Conservation (phyloP, 257 asterid species). For the Buddleja alternifolia region DNA sequence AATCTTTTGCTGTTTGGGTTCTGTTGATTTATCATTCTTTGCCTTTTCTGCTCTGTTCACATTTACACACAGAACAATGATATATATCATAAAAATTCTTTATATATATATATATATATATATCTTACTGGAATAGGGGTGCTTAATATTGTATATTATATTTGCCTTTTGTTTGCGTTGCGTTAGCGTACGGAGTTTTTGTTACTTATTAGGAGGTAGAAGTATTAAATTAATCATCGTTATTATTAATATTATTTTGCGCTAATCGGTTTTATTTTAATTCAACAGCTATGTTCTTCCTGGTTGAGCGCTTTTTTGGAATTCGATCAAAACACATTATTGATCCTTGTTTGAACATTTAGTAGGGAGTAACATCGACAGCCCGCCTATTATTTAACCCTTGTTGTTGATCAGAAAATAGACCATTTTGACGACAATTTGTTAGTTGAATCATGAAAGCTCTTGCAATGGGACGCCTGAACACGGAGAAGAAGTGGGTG, state of each 20-base stretch:
- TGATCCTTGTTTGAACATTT: slow-evolving; percentile 35
- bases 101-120: background rate
- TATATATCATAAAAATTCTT: slow-evolving; percentile 4
- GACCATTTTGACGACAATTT: slow-evolving; percentile 27
- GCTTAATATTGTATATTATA: slow-evolving; percentile 9
- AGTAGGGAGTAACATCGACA: slow-evolving; percentile 32
- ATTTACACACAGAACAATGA: background rate
- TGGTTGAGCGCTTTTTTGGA: slow-evolving; percentile 26
- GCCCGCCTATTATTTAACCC: background rate
- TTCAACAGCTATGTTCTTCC: slow-evolving; percentile 26
- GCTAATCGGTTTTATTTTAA: slow-evolving; percentile 16
- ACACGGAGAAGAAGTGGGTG: slow-evolving; percentile 75
- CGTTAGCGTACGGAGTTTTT: slow-evolving; percentile 23
- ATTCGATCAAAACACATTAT: slow-evolving; percentile 36
- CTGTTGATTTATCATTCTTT: slow-evolving; percentile 35
- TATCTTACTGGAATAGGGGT: slow-evolving; percentile 2
- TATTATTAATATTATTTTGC: background rate
- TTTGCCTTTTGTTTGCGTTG: slow-evolving; percentile 18
- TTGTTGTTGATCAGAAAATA: slow-evolving; percentile 22
- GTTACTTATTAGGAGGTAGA: background rate
- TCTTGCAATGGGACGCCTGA: slow-evolving; percentile 62
- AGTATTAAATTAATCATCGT: slow-evolving; percentile 28
- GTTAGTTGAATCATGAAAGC: slow-evolving; percentile 40
- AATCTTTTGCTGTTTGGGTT: slow-evolving; percentile 16
- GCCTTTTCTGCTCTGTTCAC: slow-evolving; percentile 32